Percentiles rank a stretch among this genome's conserved stretches.
Evolutionary conservation across 75 land plant species (phyloP).

Genomic region (Picea glauca): DNA sequence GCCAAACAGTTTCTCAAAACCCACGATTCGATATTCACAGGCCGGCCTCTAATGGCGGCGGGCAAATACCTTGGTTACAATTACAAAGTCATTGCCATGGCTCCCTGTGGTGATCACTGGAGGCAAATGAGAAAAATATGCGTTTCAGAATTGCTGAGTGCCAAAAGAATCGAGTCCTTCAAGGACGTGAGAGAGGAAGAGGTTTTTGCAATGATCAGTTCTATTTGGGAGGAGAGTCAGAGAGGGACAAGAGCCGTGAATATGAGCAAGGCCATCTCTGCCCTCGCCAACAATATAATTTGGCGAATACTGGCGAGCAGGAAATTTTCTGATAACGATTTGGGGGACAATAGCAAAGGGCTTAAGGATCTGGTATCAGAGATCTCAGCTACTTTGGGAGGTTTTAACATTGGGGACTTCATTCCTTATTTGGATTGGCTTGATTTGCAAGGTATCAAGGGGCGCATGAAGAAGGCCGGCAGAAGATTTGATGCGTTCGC

Average conservation of each 20-base stretch:
- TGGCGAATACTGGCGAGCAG: not conserved
- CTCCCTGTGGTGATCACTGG: not conserved
- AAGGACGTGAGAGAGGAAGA: not conserved
- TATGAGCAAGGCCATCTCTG: conserved; percentile 13
- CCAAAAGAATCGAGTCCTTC: not conserved
- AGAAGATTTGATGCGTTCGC: conserved; percentile 24
- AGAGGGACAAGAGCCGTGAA: conserved; percentile 10
- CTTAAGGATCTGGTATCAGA: conserved; percentile 20
- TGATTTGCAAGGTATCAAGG: conserved; percentile 27
- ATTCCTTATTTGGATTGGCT: conserved; percentile 39
- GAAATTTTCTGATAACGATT: not conserved
- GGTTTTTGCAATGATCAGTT: not conserved
- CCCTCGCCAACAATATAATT: not conserved
- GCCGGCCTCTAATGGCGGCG: conserved; percentile 3
- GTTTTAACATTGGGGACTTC: conserved; percentile 27
- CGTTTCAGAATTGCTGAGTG: not conserved
- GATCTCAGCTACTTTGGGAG: not conserved
- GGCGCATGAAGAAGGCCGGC: conserved; percentile 14
- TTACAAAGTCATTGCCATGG: not conserved
- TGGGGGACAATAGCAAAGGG: conserved; percentile 12
- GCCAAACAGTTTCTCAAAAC: conserved; percentile 14
- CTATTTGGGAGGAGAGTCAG: conserved; percentile 7
- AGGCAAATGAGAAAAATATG: not conserved
- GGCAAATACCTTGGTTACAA: not conserved
- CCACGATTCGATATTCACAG: conserved; percentile 14